phyloP scores from a whole-genome alignment of 441 rosid species.

The Populus tomentosa region DNA sequence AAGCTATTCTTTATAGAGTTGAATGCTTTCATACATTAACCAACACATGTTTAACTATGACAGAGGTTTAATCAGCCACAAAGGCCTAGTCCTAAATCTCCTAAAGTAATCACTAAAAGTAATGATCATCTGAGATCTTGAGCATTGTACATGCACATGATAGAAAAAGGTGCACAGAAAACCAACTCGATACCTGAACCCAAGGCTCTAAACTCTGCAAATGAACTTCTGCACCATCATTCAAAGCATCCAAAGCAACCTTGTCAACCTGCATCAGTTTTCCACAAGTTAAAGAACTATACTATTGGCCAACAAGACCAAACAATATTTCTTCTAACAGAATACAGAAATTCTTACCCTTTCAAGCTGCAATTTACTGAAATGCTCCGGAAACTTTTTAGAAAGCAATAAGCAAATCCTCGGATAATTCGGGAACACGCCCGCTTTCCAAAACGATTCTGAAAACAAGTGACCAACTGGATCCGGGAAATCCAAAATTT shows the following conservation, averaged over 20 bases:
- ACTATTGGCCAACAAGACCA: constrained; percentile 2
- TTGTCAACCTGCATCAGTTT: constrained; percentile 72
- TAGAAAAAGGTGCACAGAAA: neutral
- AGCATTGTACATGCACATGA: neutral
- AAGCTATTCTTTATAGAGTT: neutral
- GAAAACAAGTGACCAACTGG: constrained; percentile 67
- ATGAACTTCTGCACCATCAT: constrained; percentile 83
- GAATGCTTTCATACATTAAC: neutral
- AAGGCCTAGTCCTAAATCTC: neutral
- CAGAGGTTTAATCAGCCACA: neutral
- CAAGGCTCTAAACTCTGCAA: constrained; percentile 95
- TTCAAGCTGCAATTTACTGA: constrained; percentile 90
- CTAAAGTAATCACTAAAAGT: neutral
- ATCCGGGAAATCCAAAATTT: constrained; percentile 91
- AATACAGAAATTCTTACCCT: constrained; percentile 53
- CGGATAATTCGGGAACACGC: constrained; percentile 83
- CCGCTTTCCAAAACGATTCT: constrained; percentile 95
- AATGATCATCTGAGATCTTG: neutral
- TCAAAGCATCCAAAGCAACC: constrained; percentile 82
- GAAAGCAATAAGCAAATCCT: constrained; percentile 86
- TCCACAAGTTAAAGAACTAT: constrained; percentile 20
- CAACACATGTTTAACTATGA: neutral
- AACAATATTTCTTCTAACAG: neutral
- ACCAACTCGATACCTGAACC: constrained; percentile 60
- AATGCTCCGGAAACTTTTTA: constrained; percentile 95